phyloP scores from a whole-genome alignment of 495 filamentous ascomycete species.

The Filosporella fistucella region DNA sequence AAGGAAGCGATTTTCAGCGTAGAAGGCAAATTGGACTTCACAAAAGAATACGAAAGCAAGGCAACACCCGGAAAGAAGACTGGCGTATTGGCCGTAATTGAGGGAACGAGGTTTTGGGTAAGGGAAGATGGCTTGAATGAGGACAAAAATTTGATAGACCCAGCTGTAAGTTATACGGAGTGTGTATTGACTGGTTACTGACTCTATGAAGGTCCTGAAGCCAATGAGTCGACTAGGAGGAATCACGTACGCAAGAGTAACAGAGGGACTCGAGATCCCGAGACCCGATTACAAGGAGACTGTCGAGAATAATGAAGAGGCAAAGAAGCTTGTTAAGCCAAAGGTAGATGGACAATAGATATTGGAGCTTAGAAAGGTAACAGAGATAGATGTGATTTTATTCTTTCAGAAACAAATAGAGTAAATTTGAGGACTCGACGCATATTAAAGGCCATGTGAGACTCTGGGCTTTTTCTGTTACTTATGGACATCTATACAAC shows the following conservation, averaged over 20 bases:
- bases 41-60: conserved; percentile 71
- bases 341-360: conserved; percentile 33
- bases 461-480: too few relatives aligned
- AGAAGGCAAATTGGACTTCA: conserved; percentile 68
- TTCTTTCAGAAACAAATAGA: neutral
- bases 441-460: too few relatives aligned
- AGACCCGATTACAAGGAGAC: conserved; percentile 60
- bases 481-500: too few relatives aligned
- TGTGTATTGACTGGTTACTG: conserved; percentile 8
- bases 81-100: conserved; percentile 69
- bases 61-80: conserved; percentile 65
- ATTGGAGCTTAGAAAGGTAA: neutral
- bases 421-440: too few relatives aligned
- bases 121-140: conserved; percentile 84
- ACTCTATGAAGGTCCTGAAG: conserved; percentile 43
- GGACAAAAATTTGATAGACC: conserved; percentile 65
- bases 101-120: conserved; percentile 86
- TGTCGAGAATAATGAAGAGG: conserved; percentile 39
- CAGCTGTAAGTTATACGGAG: conserved; percentile 32
- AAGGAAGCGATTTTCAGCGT: conserved; percentile 77
- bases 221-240: conserved; percentile 81
- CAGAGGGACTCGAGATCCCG: conserved; percentile 71
- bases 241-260: conserved; percentile 71
- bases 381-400: neutral
- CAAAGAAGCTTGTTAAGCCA: conserved; percentile 36